Base-by-base conservation (phyloP, 305 asterid genomes). In the Fraxinus albicans region DNA sequence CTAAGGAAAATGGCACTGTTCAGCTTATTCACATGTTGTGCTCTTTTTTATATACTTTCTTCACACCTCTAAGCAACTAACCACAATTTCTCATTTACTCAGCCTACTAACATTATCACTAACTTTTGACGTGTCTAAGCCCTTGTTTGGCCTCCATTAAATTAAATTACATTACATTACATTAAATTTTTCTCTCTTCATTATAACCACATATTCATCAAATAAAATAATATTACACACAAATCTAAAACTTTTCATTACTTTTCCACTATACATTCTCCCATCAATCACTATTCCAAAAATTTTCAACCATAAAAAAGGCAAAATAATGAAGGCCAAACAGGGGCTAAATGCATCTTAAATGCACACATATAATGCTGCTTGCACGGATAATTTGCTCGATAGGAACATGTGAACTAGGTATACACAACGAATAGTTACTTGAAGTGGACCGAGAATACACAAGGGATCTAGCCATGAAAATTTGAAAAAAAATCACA, bases 1-100 rank as follows among this genome's bases (percentile, higher is more conserved):
- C 85, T 27, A 82, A 84, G 79, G 80, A 84, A 87, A 84, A 81
- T 83, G 89, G 87, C 86, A 82, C 76, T 81, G 82, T 82, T 70
- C 83, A 70, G 75, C 40, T 69, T 27, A 69, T 27, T 69, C 38
- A 67, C 75, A 69, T 1, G 75, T 27, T 13, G 10, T 27, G 1
- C 19, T 4, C 21, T 31, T 31, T 69, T 29, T 27, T 67, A 10
- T 67, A 27, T 67, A 10, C 75, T 10, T 69, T 69, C 75, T 29
- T 5, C 75, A 3, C 75, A 69, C 19, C 40, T 2, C 38, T 2
- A 67, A 67, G 74, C 8, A 58, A 25, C 29, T 19, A 58, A n/a
- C 29, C 10, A 58, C 29, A 58, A 58, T 58, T 8, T 58, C 27
- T 63, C 33, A 19, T 21, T 60, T 60, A 63, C 72, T 63, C 60